Percentiles rank a stretch among this genome's conserved stretches.
Evolutionary conservation across 345 rosid species (phyloP).

Genomic region (Bruguiera gymnorhiza): DNA sequence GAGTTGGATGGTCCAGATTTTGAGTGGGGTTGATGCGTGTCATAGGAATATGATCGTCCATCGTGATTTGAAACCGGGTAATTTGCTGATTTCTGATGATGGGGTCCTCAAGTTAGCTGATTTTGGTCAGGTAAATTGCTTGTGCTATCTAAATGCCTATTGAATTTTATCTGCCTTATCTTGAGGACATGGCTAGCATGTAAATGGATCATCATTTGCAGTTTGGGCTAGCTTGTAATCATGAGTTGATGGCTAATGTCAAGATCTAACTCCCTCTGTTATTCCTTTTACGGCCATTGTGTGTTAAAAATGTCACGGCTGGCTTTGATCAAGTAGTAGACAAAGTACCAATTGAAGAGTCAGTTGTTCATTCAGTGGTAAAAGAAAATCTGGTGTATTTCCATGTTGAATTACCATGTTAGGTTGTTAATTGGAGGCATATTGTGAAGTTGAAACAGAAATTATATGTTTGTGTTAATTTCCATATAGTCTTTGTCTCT

Average conservation of each 20-base stretch:
- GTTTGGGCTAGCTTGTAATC: no score
- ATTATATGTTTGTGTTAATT: not conserved
- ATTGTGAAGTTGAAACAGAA: not conserved
- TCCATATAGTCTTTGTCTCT: not conserved
- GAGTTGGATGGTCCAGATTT: constrained; percentile 94
- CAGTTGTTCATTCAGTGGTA: no score
- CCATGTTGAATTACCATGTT: not conserved
- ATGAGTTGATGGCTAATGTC: no score
- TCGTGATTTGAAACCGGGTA: constrained; percentile 91
- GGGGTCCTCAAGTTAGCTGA: constrained; percentile 91
- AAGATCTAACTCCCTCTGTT: no score
- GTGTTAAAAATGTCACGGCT: no score
- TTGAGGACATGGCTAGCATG: not conserved
- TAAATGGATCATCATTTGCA: no score
- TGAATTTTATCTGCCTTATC: not conserved
- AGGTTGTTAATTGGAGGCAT: not conserved
- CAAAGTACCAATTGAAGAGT: no score
- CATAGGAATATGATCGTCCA: constrained; percentile 80
- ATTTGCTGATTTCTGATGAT: constrained; percentile 69
- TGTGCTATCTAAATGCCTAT: no score
- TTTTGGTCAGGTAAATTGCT: constrained; percentile 79
- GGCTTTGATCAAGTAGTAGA: not conserved
- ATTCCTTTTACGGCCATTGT: no score
- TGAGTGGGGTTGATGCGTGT: constrained; percentile 68
- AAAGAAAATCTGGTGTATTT: not conserved